A percentile compares a stretch with the other conserved stretches of the same genome.
Evolutionary conservation across 2,329 filamentous ascomycete genomes (phyloP).

Genomic region (Stachybotrys elegans): DNA sequence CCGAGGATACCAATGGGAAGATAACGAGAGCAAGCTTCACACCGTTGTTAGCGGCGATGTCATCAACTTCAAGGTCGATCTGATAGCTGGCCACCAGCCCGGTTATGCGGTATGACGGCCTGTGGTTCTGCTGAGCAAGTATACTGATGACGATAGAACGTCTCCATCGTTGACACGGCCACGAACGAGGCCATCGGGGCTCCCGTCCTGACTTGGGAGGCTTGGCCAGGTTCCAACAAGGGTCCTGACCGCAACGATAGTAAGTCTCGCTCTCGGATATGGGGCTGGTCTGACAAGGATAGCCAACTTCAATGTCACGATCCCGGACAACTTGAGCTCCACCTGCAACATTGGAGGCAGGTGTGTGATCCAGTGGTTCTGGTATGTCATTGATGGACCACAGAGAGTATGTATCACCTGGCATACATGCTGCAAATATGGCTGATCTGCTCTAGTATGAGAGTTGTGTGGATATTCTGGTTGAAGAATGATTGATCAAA

Average conservation of each 20-base stretch:
- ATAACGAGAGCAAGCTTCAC: neutral
- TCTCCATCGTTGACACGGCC: neutral
- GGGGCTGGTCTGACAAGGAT: too few relatives aligned
- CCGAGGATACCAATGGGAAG: slow-evolving; percentile 2
- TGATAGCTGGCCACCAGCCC: neutral
- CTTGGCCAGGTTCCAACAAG: slow-evolving; percentile 1
- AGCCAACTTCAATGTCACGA: neutral
- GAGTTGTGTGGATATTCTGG: neutral
- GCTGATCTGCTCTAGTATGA: neutral
- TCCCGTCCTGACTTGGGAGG: slow-evolving; percentile 1
- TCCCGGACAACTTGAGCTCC: neutral
- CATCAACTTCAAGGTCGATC: neutral
- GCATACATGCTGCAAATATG: neutral
- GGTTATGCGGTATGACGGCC: neutral
- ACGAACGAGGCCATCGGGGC: neutral
- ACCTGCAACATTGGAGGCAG: neutral
- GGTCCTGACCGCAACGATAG: slow-evolving; percentile 4
- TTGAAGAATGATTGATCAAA: neutral
- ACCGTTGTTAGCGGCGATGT: neutral
- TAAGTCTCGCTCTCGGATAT: too few relatives aligned
- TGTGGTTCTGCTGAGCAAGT: neutral
- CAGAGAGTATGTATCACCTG: neutral
- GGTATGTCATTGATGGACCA: neutral
- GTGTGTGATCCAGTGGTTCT: neutral
- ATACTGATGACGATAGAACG: neutral